Evolutionary conservation across 192 early-diverging fungal genomes (phyloP).

Genomic region (Coemansia aciculifera): DNA sequence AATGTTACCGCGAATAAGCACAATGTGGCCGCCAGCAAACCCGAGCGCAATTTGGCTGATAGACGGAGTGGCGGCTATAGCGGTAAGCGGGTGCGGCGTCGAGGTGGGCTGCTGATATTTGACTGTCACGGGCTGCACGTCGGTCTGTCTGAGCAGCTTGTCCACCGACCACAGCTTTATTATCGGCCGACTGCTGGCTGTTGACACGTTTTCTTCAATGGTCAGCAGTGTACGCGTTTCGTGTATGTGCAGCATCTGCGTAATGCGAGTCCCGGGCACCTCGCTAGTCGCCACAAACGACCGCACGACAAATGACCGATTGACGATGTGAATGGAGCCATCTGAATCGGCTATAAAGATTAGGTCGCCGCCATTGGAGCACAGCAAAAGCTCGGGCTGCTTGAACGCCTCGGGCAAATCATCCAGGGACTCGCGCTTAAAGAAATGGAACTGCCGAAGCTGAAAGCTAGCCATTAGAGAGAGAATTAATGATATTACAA

Average conservation of each 20-base stretch:
- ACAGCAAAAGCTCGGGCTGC: slow-evolving; percentile 47
- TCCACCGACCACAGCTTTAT: slow-evolving; percentile 54
- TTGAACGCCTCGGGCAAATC: slow-evolving; percentile 43
- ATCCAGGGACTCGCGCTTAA: slow-evolving; percentile 47
- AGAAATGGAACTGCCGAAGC: slow-evolving; percentile 56
- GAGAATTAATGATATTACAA: neutral
- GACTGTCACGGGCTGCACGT: slow-evolving; percentile 40
- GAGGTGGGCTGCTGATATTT: slow-evolving; percentile 37
- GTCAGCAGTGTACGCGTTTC: slow-evolving; percentile 78
- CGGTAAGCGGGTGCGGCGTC: slow-evolving; percentile 51
- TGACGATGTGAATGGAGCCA: slow-evolving; percentile 63
- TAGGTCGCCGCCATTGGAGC: slow-evolving; percentile 47
- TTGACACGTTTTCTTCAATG: slow-evolving; percentile 56
- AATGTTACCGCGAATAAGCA: slow-evolving; percentile 81
- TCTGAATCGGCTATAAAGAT: slow-evolving; percentile 49
- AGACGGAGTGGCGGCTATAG: slow-evolving; percentile 57
- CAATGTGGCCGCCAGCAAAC: slow-evolving; percentile 86
- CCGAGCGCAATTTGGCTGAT: slow-evolving; percentile 89
- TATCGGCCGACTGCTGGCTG: slow-evolving; percentile 21
- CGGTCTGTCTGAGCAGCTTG: slow-evolving; percentile 36
- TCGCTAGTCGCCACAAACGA: slow-evolving; percentile 61
- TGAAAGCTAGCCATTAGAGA: slow-evolving; percentile 50
- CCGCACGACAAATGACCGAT: slow-evolving; percentile 62
- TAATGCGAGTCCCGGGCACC: slow-evolving; percentile 64
- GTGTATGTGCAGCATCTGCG: slow-evolving; percentile 80